Evolutionary conservation across 2,329 filamentous ascomycete species (phyloP), one percentile per base, ranked within the genome.

Genomic region (Colletotrichum tabaci): DNA sequence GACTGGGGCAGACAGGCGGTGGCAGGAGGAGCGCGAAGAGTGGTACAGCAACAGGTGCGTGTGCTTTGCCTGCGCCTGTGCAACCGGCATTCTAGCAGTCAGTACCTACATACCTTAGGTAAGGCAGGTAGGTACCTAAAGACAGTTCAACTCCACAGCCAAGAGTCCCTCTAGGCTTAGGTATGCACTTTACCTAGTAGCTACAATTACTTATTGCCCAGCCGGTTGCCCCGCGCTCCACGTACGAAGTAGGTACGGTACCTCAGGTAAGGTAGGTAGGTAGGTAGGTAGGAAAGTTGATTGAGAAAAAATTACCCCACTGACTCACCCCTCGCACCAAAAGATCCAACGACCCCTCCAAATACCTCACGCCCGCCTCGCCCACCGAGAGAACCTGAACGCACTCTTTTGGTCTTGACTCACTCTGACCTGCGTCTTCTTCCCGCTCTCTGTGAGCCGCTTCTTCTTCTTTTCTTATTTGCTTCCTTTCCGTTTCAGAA

Each of bases 301-400:
- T 71, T 60, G 46, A 46, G 50, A 72, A 71, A 71, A 67, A 72
- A 71, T 56, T 70, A 72, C 70, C 70, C 70, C 70, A 70, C 70
- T 70, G 60, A 72, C 70, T 72, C 66, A 69, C 61, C 35, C 61
- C 42, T 47, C 66, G 9, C 66, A 58, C 58, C 35, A 52, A 63
- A 68, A 53, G 53, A 23, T 15, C 55, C 38, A 56, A 49, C 23
- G 61, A 71, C 68, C 68, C 68, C 68, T 68, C 68, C 58, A 68
- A 62, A 44, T 53, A 35, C 44, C 38, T 49, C 47, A 15, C 26
- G 35, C 15, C 49, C n/a, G 30, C 23, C 44, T 15, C 35, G 35
- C 55, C 26, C 46, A 38, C 58, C 49, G 12, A 55, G 38, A 63
- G 61, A 63, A 46, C 23, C 38, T 46, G 21, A 55, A 38, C 38